Percentiles rank a stretch among this genome's conserved stretches.
Evolutionary conservation across 495 filamentous ascomycete genomes (phyloP).

Genomic region (Talaromyces liani): DNA sequence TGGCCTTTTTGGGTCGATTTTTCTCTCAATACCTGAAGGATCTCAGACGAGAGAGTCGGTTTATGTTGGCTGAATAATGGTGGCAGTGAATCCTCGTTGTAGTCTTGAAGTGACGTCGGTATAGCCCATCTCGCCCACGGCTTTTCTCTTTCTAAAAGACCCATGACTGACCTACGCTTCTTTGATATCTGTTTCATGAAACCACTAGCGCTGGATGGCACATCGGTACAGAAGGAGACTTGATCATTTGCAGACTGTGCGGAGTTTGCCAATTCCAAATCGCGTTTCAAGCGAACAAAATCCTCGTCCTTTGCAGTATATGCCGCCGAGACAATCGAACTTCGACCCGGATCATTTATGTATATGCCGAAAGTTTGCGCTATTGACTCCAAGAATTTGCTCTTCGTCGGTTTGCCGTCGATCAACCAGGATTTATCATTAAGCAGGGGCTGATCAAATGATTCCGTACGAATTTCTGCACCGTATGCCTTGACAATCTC

Average conservation of each 20-base stretch:
- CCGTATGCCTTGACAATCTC: constrained; percentile 35
- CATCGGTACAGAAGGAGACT: constrained; percentile 30
- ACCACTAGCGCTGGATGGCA: constrained; percentile 19
- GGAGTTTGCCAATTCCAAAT: constrained; percentile 25
- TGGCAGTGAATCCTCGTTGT: constrained; percentile 9
- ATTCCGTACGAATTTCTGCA: constrained; percentile 24
- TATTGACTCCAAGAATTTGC: constrained; percentile 29
- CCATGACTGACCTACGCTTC: background rate
- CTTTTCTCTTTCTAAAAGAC: constrained; percentile 24
- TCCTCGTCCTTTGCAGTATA: constrained; percentile 29
- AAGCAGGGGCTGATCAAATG: constrained; percentile 16
- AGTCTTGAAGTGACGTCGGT: constrained; percentile 16
- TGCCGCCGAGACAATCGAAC: constrained; percentile 16
- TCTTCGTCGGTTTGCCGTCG: constrained; percentile 12
- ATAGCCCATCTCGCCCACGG: constrained; percentile 36
- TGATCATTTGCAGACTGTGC: constrained; percentile 7
- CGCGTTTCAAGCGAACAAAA: constrained; percentile 13
- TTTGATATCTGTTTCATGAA: background rate
- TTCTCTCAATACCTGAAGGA: constrained; percentile 28
- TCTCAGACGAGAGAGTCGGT: constrained; percentile 24
- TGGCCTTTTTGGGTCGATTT: background rate
- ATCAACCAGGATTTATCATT: constrained; percentile 1
- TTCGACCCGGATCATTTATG: background rate
- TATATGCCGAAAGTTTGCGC: constrained; percentile 18
- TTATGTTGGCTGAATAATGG: constrained; percentile 29